A percentile compares a stretch with the other conserved stretches of the same genome.
phyloP scores from a whole-genome alignment of 139 green algal species.

The Zygnema cylindricum region DNA sequence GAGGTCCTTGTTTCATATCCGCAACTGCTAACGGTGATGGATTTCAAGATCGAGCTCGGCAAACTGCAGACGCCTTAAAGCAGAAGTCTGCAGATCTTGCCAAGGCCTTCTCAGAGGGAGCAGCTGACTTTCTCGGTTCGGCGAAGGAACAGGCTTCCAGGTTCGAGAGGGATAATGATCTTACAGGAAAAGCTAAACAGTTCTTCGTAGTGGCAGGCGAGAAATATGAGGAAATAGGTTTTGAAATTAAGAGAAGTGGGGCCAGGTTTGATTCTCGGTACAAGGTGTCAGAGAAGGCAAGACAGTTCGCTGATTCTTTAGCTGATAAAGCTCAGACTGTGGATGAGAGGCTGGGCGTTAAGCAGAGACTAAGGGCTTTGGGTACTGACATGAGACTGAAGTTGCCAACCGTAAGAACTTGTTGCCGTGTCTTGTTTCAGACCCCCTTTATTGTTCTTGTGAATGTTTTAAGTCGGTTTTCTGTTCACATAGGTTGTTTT shows the following conservation, averaged over 20 bases:
- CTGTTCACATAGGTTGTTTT: too few relatives aligned
- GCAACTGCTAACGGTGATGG: neutral
- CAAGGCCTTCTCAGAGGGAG: neutral
- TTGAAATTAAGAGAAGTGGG: constrained; percentile 50
- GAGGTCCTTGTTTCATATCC: too few relatives aligned
- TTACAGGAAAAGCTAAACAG: constrained; percentile 3
- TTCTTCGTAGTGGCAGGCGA: neutral
- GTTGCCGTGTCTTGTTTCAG: too few relatives aligned
- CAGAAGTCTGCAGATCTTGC: neutral
- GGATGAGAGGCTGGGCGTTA: neutral
- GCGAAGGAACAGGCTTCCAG: neutral
- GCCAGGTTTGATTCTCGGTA: constrained; percentile 64
- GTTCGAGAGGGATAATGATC: neutral
- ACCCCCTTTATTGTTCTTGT: too few relatives aligned
- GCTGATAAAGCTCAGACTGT: neutral
- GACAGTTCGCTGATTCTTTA: neutral
- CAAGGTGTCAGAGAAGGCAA: constrained; percentile 65
- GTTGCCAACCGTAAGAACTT: neutral
- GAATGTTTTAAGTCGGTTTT: too few relatives aligned
- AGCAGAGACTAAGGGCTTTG: neutral
- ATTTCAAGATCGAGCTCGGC: neutral
- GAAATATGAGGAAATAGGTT: constrained; percentile 1
- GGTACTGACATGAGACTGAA: constrained; percentile 14
- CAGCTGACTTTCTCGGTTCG: neutral
- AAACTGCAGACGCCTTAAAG: neutral